A percentile compares a stretch with the other conserved stretches of the same genome.
Evolutionary conservation across 306 rosid species (phyloP).

Genomic region (Ammopiptanthus mongolicus): DNA sequence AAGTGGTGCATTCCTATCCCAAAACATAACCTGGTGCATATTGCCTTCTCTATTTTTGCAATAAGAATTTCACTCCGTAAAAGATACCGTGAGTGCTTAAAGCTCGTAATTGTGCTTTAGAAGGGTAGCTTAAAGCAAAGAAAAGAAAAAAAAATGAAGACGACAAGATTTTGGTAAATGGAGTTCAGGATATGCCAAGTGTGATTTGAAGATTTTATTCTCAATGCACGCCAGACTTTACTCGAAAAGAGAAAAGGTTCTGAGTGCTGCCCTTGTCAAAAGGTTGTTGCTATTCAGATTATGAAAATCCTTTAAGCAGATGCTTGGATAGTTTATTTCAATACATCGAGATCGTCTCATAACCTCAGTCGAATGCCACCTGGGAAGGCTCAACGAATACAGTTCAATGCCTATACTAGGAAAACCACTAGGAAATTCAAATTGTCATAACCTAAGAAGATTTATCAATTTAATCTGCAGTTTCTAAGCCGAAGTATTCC

Average conservation of each 20-base stretch:
- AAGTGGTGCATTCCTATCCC: no score
- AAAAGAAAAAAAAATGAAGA: no score
- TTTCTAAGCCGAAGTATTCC: constrained; percentile 52
- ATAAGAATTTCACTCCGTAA: neutral
- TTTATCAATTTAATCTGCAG: constrained; percentile 21
- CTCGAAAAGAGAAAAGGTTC: neutral
- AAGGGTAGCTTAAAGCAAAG: no score
- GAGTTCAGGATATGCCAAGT: neutral
- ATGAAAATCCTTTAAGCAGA: neutral
- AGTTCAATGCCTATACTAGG: neutral
- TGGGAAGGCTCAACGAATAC: neutral
- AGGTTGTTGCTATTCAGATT: neutral
- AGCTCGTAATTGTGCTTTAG: no score
- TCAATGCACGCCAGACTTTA: neutral
- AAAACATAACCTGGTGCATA: no score
- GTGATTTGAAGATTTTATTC: no score
- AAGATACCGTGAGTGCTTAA: no score
- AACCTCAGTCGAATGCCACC: neutral
- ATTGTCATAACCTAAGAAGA: neutral
- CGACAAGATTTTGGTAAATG: neutral
- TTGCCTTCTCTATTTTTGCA: neutral
- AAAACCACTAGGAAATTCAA: neutral
- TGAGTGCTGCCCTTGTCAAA: neutral
- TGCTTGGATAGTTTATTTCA: neutral
- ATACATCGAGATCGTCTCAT: neutral